These are phyloP conservation scores for Nicotiana knightiana DNA, from an alignment of 257 asterid genomes.

Conservation along the genomic window DNA sequence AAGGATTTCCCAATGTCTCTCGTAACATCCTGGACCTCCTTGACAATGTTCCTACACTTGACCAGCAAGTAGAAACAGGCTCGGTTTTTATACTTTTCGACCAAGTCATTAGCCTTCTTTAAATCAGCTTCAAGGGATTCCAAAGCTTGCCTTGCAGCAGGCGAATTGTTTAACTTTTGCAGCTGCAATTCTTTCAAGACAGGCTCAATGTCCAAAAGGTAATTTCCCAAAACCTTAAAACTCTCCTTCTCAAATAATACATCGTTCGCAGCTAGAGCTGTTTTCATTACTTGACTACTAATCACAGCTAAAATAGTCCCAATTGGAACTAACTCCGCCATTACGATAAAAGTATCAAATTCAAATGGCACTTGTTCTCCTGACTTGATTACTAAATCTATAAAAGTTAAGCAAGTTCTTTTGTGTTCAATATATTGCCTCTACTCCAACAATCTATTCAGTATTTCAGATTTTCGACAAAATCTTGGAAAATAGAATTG, in stretches of 20 bases:
- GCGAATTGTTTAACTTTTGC: slow-evolving; percentile 36
- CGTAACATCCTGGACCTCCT: slow-evolving; percentile 53
- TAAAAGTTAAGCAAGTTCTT: not conserved
- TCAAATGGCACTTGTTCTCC: not conserved
- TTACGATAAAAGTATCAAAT: not conserved
- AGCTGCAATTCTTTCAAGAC: slow-evolving; percentile 45
- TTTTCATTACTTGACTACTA: slow-evolving; percentile 40
- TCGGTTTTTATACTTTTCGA: slow-evolving; percentile 45
- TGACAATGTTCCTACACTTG: slow-evolving; percentile 54
- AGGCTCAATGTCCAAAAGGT: slow-evolving; percentile 44
- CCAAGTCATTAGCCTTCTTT: slow-evolving; percentile 44
- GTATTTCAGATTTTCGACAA: not conserved
- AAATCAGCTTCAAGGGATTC: slow-evolving; percentile 48
- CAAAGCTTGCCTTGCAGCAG: slow-evolving; percentile 45
- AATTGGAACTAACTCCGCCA: slow-evolving; percentile 44
- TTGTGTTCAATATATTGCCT: not conserved
- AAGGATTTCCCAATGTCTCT: slow-evolving; percentile 49
- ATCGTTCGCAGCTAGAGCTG: slow-evolving; percentile 50
- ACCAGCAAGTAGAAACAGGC: slow-evolving; percentile 51
- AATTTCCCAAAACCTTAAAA: slow-evolving; percentile 37
- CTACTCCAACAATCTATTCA: not conserved
- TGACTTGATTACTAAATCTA: not conserved
- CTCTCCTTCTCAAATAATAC: slow-evolving; percentile 49
- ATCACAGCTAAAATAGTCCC: slow-evolving; percentile 49
- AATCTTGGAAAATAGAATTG: not conserved